Base-by-base conservation (phyloP, 2,329 filamentous ascomycete species). In the Fusarium pseudograminearum region DNA sequence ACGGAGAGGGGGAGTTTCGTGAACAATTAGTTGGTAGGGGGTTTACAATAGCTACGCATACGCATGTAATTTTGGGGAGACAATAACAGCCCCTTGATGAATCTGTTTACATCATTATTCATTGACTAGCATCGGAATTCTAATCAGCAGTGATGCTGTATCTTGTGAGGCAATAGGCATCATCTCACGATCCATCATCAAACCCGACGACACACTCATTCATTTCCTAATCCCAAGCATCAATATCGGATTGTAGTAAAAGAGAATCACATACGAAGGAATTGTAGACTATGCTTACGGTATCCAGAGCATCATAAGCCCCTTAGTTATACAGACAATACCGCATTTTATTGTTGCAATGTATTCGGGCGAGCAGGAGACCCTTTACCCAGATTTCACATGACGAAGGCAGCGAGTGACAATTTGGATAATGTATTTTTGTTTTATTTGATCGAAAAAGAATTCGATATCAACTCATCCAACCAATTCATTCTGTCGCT, bases 381-480 rank as follows among this genome's bases (percentile, higher is more conserved):
- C 16, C 4, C 20, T 10, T 16, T 34, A 16, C 16, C 5, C 12
- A 20, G 7, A 28, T 22, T 24, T 16, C 48, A 41, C 24, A 28
- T 22, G 6, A 5, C 16, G 12, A 40, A 30, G 7, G 15, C 16
- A 22, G 14, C 24, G 8, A 30, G 18, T 11, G 5, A 16, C n/a
- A 28, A 7, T 28, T 10, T 28, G n/a, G 8, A 30, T 36, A 12
- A 31, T 50, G 30, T 30, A 9, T 46, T 42, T 57, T 53, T 41
- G 38, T 26, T 15, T 57, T 26, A n/a, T 61, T 30, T 47, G 44
- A n/a, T 40, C 61, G 38, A 16, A 57, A 40, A 45, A 41, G 44
- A 36, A 36, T 46, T 33, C 33, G 33, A 33, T 48, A 24, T 16
- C 26, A 30, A 38, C 30, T 66, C 56, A 66, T 28, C n/a, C 20